These are phyloP conservation scores for Boletus semigastroideus DNA, from an alignment of 1,284 basidiomycete species.

Conservation along the genomic window DNA sequence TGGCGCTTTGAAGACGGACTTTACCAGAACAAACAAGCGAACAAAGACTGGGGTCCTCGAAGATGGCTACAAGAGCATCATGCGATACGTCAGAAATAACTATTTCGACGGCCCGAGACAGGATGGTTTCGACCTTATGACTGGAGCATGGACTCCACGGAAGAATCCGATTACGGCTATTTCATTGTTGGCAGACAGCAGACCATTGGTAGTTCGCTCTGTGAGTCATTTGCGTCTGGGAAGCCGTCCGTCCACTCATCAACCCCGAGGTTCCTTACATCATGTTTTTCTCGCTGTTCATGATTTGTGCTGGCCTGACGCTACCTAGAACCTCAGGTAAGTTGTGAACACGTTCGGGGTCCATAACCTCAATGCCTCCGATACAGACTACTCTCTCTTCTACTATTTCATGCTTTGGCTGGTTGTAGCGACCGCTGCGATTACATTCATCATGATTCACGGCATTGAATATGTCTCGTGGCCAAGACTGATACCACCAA, in stretches of 20 bases:
- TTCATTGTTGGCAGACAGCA: constrained; percentile 73
- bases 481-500: constrained; percentile 87
- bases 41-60: constrained; percentile 79
- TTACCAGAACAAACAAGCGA: constrained; percentile 90
- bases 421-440: constrained; percentile 56
- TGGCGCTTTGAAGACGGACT: constrained; percentile 96
- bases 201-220: constrained; percentile 79
- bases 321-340: constrained; percentile 82
- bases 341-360: constrained; percentile 30
- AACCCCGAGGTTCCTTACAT: constrained; percentile 77
- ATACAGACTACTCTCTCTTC: constrained; percentile 70
- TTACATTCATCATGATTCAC: constrained; percentile 74
- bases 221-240: constrained; percentile 46
- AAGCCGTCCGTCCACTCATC: constrained; percentile 9
- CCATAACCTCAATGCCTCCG: constrained; percentile 5
- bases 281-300: constrained; percentile 79
- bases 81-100: constrained; percentile 95
- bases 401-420: constrained; percentile 85
- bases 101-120: constrained; percentile 93
- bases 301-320: constrained; percentile 83
- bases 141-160: constrained; percentile 85
- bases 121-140: constrained; percentile 94
- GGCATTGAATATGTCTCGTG: constrained; percentile 90
- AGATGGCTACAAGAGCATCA: constrained; percentile 85
- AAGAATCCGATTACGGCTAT: constrained; percentile 64